Base-by-base conservation (phyloP, 169 alveolate species). In the Plasmodium malariae region DNA sequence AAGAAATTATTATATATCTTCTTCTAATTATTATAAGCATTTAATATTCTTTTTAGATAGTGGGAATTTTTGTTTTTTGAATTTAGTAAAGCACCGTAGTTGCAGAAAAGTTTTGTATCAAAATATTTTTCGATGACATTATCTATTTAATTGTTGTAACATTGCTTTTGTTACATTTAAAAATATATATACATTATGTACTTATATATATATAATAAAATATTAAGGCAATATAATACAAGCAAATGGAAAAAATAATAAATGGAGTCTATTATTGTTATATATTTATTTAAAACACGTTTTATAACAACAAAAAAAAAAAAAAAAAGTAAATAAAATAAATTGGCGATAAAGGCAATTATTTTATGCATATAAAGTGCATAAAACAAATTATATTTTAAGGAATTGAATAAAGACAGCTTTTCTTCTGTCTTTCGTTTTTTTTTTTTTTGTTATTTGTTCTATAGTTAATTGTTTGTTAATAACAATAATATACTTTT, bases 341-440 rank as follows among this genome's bases (percentile, higher is more conserved):
- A n/a, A n/a, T n/a, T n/a, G n/a, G n/a, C n/a, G n/a, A n/a, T 21
- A 57, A 57, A 24, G 12, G 28, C 51, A 32, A 37, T 48, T 73
- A 36, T 73, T 37, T 73, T 73, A 73, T 73, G 87, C 87, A 73
- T 48, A 43, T 73, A 24, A 54, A 73, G 87, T 73, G 87, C 87
- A 57, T 55, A 34, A 34, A 21, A 54, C 17, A 73, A 51, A 19
- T 48, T 71, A 28, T 24, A 40, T 24, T 17, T 43, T 48, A 49
- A 71, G 17, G 67, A 34, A 36, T 36, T 21, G 48, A 48, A 49
- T 26, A 71, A 37, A 71, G 57, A 71, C 85, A 28, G 11, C 30
- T 71, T 71, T 65, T 26, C 19, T 37, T 65, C 34, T 71, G 30
- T 71, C 17, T n/a, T 48, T 48, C 59, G 24, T 48, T 48, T 48